A percentile compares a stretch with the other conserved stretches of the same genome.
Conservation (phyloP, 2,329 filamentous ascomycete genomes). For the Aspergillus sergii region DNA sequence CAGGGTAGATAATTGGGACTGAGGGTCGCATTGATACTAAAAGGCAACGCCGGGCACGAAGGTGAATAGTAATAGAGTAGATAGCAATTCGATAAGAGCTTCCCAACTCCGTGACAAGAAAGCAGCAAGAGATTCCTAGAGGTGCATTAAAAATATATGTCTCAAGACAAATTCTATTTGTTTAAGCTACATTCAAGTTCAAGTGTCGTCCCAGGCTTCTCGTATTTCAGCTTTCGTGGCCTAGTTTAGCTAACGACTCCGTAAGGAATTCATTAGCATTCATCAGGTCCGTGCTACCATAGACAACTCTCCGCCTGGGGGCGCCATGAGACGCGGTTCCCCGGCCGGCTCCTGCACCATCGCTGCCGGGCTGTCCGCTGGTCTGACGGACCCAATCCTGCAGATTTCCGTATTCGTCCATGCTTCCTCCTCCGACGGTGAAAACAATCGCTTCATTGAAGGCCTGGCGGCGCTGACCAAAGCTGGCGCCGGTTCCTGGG, state of each 20-base stretch:
- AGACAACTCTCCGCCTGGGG: slow-evolving; percentile 79
- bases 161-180: not conserved
- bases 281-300: slow-evolving; percentile 82
- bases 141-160: slow-evolving; percentile 3
- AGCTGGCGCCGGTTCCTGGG: slow-evolving; percentile 76
- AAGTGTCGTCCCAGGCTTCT: not conserved
- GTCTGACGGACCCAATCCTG: slow-evolving; percentile 93
- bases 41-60: not conserved
- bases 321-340: slow-evolving; percentile 45
- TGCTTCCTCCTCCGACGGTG: slow-evolving; percentile 91
- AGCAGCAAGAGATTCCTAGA: not conserved
- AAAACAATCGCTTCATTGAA: slow-evolving; percentile 94
- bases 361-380: slow-evolving; percentile 55
- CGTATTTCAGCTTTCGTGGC: slow-evolving; percentile 53
- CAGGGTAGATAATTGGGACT: too few species aligned
- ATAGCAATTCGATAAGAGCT: not conserved
- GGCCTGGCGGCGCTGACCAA: slow-evolving; percentile 86
- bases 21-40: not conserved
- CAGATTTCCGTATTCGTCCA: slow-evolving; percentile 98
- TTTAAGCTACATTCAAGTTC: slow-evolving; percentile 1
- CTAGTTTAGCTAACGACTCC: slow-evolving; percentile 59
- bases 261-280: slow-evolving; percentile 64
- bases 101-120: not conserved
- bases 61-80: not conserved
- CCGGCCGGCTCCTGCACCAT: slow-evolving; percentile 41